Evolutionary conservation across 2,329 filamentous ascomycete species (phyloP), one percentile per base, ranked within the genome.

Genomic region (Chaetothyriales sp.): DNA sequence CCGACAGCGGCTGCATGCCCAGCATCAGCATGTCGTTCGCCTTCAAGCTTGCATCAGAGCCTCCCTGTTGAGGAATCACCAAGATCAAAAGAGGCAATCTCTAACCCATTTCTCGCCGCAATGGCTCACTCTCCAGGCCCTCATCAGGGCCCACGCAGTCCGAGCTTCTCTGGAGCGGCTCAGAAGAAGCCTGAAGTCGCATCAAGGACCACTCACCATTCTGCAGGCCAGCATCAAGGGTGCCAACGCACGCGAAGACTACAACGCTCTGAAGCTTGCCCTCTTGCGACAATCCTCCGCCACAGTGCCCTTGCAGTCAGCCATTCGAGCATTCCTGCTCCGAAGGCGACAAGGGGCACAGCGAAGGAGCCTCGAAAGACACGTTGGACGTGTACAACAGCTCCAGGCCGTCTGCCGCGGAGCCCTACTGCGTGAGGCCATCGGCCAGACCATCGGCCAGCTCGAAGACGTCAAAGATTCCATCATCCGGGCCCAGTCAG

Each of bases 401-500:
- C 58, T 73, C 8, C 71, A 73, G 54, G 63, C 68, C 8, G 62
- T 71, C 48, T 55, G 63, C 44, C 63, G 70, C 46, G 70, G 68
- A n/a, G 67, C 69, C 33, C 55, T 71, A 19, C 58, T 66, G 2
- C 65, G 71, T 37, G 67, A 68, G 15, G 58, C 68, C 19, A 64
- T 71, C 50, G 69, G 67, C 18, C 61, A 62, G 2, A 73, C 90
- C 45, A 75, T 94, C 13, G 78, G 82, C 15, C 77, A 85, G 44
- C 77, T 97, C 22, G 72, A 81, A 49, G 79, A 81, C 1, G 79
- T 86, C 59, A 80, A 83, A 40, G 73, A 80, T 0, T 77, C 82
- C 55, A 78, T 89, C 43, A 70, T 80, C 20, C 71, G 81, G 29
- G 73, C 95, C 2, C 92, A 98, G 67, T 81, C 81, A 25, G 70